Evolutionary conservation across 352 stramenopile genomes (phyloP), one percentile per base, ranked within the genome.

Genomic region (Globisporangium mamillatum): DNA sequence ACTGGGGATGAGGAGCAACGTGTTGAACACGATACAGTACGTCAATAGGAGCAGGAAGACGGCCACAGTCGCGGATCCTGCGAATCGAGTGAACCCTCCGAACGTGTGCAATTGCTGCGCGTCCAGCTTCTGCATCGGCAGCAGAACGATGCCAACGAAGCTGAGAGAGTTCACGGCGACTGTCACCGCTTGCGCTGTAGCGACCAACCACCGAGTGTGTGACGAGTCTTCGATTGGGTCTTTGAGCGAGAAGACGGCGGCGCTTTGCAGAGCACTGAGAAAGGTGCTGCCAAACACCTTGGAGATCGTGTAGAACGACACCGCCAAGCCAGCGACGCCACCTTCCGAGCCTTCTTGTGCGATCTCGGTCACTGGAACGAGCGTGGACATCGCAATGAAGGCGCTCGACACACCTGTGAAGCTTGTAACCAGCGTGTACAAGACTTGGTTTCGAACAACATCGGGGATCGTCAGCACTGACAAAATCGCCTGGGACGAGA

Each of bases 1-100:
- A n/a, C 36, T 60, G 34, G 67, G 67, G 56, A 72, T 78, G 64
- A 85, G 80, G 53, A 85, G 70, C 60, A 80, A 73, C 38, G 73
- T 69, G 55, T 85, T 85, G 63, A 82, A 85, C n/a, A 70, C 71
- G 41, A 81, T 66, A 67, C 77, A 85, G 58, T 85, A 85, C 50
- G 65, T 65, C 62, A 85, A 70, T 4, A 76, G 78, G 25, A 60
- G 70, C n/a, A 81, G 53, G 36, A 89, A 86, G 1, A 70, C 75
- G 5, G 64, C 57, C 1, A 75, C 63, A 1, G 77, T 81, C 60
- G 76, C 71, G 0, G 71, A 56, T 18, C 80, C 64, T 9, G 81
- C 81, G 25, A 60, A 68, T 29, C 76, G 66, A 12, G 81, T 90
- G 72, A 88, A 92, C 14, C 77, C 77, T 10, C 77, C 77, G 32